A percentile compares a stretch with the other conserved stretches of the same genome.
Evolutionary conservation across 2,329 filamentous ascomycete genomes (phyloP).

Genomic region (Colletotrichum eleusines): DNA sequence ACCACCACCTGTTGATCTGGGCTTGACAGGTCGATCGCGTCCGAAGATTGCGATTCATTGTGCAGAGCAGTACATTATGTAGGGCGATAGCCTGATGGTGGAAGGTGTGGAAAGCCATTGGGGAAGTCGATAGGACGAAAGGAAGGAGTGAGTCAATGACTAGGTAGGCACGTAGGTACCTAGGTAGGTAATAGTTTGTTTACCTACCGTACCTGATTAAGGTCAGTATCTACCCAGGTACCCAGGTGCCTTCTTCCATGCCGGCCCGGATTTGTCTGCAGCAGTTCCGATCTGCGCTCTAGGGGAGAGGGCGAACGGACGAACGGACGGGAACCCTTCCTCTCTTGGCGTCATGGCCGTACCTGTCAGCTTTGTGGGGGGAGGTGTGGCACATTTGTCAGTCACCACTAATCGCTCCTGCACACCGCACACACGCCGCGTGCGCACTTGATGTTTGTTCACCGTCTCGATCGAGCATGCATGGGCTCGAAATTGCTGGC

Average conservation of each 20-base stretch:
- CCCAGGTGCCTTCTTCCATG: not conserved
- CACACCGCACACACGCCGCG: not conserved
- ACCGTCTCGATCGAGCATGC: not conserved
- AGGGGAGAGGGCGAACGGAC: not conserved
- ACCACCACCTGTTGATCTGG: not conserved
- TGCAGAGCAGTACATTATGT: not conserved
- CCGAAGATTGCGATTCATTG: not conserved
- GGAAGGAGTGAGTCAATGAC: no score
- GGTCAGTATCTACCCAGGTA: not conserved
- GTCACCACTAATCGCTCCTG: conserved; percentile 13
- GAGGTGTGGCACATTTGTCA: conserved; percentile 12
- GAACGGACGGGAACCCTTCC: no score
- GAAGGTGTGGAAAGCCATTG: not conserved
- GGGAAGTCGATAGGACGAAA: not conserved
- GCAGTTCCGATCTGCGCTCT: not conserved
- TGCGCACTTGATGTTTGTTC: no score
- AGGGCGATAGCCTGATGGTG: no score
- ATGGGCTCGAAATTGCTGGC: no score
- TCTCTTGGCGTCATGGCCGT: not conserved
- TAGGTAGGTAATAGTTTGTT: no score
- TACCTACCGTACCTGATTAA: no score
- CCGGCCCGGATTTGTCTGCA: not conserved
- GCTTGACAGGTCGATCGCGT: conserved; percentile 6
- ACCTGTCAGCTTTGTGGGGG: conserved; percentile 17
- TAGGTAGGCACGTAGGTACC: no score